Evolutionary conservation across 805 yeast species (phyloP), one percentile per base, ranked within the genome.

Genomic region (Spathaspora hagerdaliae): DNA sequence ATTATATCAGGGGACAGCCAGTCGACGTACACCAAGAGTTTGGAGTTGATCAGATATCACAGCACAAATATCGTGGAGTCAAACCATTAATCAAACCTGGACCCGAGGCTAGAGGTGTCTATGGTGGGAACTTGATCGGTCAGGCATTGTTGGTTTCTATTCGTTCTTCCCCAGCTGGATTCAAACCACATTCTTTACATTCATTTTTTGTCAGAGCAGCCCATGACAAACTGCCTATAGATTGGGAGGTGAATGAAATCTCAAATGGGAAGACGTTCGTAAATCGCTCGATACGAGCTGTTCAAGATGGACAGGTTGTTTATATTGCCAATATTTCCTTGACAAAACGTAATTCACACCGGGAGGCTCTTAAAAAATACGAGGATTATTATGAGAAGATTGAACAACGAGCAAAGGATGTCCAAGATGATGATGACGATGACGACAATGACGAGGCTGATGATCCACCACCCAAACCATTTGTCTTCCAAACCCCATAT

Each of bases 231-330:
- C 34, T 9, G 10, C 53, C 53, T 2, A 45, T 65, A 24, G 53
- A 46, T n/a, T 69, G 73, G 73, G 51, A 58, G 34, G 64, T 65
- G 9, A 65, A 64, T 11, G 51, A 48, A 14, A 56, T 63, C 7
- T 61, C 68, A 43, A 60, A 61, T 44, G 76, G 75, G 1, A 65
- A 59, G 27, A 67, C 51, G 42, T 71, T 71, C 47, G 58, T 63
- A 41, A 68, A 63, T 47, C 54, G 73, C 19, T 51, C 53, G 11
- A 50, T 69, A 7, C 49, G 55, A n/a, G 75, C 60, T 1, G 31
- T 38, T 13, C 70, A 63, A 47, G 41, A 55, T 9, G 67, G 62
- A 6, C 51, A 51, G n/a, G 49, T 61, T 19, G 57, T 45, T 45
- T 60, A 52, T 41, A 49, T 58, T 26, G 67, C 69, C 33, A 63